Evolutionary conservation across 139 green algal genomes (phyloP), one percentile per base, ranked within the genome.

Genomic region (Bryopsis sp.): DNA sequence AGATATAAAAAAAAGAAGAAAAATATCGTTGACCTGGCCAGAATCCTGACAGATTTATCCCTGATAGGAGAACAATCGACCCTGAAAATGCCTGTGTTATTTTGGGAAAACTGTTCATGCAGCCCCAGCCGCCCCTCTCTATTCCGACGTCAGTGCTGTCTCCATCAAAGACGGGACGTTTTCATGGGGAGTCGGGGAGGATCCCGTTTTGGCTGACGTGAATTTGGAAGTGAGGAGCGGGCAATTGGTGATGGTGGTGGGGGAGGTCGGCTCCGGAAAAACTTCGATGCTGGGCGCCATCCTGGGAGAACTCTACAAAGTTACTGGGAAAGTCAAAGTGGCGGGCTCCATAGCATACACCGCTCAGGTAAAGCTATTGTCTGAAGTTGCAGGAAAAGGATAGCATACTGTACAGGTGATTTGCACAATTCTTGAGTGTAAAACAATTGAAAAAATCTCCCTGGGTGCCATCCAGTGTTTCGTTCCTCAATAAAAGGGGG

Each of bases 271-370:
- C 26, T 37, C n/a, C 37, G 74, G 72, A 59, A 93, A 92, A 67
- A 84, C 75, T 3, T 82, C 76, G 32, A 72, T 93, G 67, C 77
- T 92, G 39, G 57, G 73, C 0, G 85, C 88, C 0, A 62, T 90
- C 8, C 78, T 93, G 37, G 79, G 81, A 2, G 86, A 95, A 72
- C 67, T 92, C 64, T 57, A 75, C 1, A 63, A 67, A 24, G 26
- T 35, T 48, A 43, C 31, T 39, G 58, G 63, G 48, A 39, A 22
- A 8, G 24, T 29, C 70, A 71, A 31, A 24, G 43, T 36, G 47
- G 50, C 48, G 11, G 47, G 26, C 28, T 58, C 2, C 1, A 48
- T 80, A 2, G 81, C 80, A 8, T 93, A 86, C 68, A 81, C 82
- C 2, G 36, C 71, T 2, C 84, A 94, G n/a, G n/a, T n/a, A n/a